phyloP scores from a whole-genome alignment of 1,139 yeast species.

The Kodamaea fungicola region DNA sequence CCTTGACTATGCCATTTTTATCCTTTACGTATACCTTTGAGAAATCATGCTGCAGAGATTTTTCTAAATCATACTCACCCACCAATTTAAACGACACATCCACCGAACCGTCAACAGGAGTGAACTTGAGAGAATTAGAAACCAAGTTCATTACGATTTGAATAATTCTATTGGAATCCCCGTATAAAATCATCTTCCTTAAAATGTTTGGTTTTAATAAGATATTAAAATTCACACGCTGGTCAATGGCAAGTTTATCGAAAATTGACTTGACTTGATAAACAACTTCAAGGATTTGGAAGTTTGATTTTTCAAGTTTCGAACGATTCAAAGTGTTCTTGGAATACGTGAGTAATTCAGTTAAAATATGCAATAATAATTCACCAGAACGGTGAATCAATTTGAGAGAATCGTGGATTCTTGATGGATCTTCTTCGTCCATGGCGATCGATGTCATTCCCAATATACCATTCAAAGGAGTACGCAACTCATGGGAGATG shows the following conservation, averaged over 20 bases:
- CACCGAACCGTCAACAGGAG: constrained; percentile 83
- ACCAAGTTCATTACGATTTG: constrained; percentile 87
- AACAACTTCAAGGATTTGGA: constrained; percentile 71
- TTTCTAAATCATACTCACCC: constrained; percentile 64
- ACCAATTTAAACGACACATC: constrained; percentile 60
- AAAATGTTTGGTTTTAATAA: constrained; percentile 56
- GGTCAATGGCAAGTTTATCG: constrained; percentile 77
- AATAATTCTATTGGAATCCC: constrained; percentile 82
- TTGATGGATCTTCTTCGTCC: constrained; percentile 69
- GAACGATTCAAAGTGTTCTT: constrained; percentile 85
- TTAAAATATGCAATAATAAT: constrained; percentile 76
- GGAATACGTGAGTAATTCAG: constrained; percentile 84
- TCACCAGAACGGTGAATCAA: constrained; percentile 88
- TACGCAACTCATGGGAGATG: constrained; percentile 90
- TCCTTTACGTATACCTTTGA: constrained; percentile 26
- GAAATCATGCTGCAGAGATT: constrained; percentile 30
- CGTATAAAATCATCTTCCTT: constrained; percentile 64
- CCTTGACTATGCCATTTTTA: neutral
- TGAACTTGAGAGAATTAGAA: constrained; percentile 83
- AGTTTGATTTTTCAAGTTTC: constrained; percentile 77
- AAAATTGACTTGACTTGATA: constrained; percentile 86
- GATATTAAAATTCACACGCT: constrained; percentile 62
- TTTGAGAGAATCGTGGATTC: constrained; percentile 64
- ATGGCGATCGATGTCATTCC: constrained; percentile 95
- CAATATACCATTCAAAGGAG: constrained; percentile 91